A percentile compares a stretch with the other conserved stretches of the same genome.
phyloP scores from a whole-genome alignment of 164 flowering plant genomes.

The Santalum album region DNA sequence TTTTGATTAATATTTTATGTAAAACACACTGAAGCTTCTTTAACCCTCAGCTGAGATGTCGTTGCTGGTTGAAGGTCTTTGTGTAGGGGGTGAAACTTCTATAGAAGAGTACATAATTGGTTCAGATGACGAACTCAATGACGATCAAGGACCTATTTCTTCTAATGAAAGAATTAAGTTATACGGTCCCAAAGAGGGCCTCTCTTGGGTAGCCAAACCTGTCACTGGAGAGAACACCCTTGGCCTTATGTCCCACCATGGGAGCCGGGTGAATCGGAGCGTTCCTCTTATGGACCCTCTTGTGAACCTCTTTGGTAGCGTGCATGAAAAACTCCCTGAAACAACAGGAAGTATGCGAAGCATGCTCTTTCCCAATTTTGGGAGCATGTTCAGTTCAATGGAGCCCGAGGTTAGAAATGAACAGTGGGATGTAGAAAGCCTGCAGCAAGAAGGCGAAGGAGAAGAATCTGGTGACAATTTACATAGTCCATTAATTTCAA shows the following conservation, averaged over 20 bases:
- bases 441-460: slow-evolving; percentile 36
- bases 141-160: slow-evolving; percentile 30
- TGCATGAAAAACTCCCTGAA: slow-evolving; percentile 83
- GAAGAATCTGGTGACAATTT: slow-evolving; percentile 41
- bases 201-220: slow-evolving; percentile 87
- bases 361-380: slow-evolving; percentile 46
- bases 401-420: slow-evolving; percentile 27
- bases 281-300: slow-evolving; percentile 76
- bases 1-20: neutral
- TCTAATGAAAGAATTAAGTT: slow-evolving; percentile 52
- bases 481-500: slow-evolving; percentile 44
- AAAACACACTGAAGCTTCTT: slow-evolving; percentile 4
- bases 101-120: slow-evolving; percentile 84
- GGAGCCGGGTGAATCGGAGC: slow-evolving; percentile 53
- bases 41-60: slow-evolving; percentile 80
- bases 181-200: slow-evolving; percentile 76
- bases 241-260: slow-evolving; percentile 67
- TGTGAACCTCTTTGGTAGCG: slow-evolving; percentile 84
- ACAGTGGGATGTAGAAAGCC: slow-evolving; percentile 55
- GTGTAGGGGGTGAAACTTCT: slow-evolving; percentile 74
- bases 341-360: slow-evolving; percentile 47
- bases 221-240: slow-evolving; percentile 61
- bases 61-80: slow-evolving; percentile 89
- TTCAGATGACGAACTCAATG: slow-evolving; percentile 49
- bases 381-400: slow-evolving; percentile 46